A percentile compares a stretch with the other conserved stretches of the same genome.
phyloP scores from a whole-genome alignment of 2,329 filamentous ascomycete genomes.

The Talaromyces islandicus region DNA sequence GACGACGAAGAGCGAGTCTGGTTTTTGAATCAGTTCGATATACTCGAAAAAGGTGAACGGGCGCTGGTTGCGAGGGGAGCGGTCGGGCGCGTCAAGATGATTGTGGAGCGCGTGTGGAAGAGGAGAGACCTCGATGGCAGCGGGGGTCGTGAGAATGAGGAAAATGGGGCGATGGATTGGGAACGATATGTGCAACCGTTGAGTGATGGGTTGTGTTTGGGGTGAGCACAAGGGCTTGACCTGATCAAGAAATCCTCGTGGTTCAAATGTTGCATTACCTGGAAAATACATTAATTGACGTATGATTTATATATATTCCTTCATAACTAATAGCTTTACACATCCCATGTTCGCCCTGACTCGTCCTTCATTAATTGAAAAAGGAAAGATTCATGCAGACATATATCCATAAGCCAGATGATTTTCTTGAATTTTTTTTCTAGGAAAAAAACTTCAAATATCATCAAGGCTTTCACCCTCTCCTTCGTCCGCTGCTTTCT shows the following conservation, averaged over 20 bases:
- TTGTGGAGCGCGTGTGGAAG: slow-evolving; percentile 14
- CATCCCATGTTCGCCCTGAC: neutral
- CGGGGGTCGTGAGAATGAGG: neutral
- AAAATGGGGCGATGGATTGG: slow-evolving; percentile 5
- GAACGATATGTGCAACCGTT: slow-evolving; percentile 13
- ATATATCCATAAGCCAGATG: neutral
- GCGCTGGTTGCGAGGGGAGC: slow-evolving; percentile 10
- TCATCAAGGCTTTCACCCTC: slow-evolving; percentile 28
- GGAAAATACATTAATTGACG: neutral
- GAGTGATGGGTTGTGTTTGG: slow-evolving; percentile 12
- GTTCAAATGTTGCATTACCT: no score
- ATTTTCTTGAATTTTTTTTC: neutral
- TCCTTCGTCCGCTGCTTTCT: slow-evolving; percentile 20
- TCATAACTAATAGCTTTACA: neutral
- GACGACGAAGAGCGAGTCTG: slow-evolving; percentile 11
- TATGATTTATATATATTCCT: neutral
- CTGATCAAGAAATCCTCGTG: no score
- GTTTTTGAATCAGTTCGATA: slow-evolving; percentile 11
- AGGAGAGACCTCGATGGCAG: slow-evolving; percentile 9
- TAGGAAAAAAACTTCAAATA: slow-evolving; percentile 20
- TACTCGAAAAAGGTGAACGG: slow-evolving; percentile 2
- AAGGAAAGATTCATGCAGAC: neutral
- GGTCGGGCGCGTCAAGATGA: slow-evolving; percentile 8
- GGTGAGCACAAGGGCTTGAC: slow-evolving; percentile 2
- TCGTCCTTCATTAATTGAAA: neutral